Evolutionary conservation across 73 alveolate species (phyloP).

Genomic region (Urostyla sp.): DNA sequence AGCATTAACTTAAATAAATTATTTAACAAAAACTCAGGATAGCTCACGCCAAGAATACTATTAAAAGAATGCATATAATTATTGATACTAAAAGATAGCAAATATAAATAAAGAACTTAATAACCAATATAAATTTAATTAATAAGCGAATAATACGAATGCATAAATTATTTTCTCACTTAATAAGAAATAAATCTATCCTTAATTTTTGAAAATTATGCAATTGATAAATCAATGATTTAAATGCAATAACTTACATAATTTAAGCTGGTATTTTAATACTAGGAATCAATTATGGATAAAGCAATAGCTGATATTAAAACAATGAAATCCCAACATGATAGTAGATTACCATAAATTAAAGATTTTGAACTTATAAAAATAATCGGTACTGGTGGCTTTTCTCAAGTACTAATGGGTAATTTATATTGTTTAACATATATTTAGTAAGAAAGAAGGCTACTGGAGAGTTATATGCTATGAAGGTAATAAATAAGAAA

Average conservation of each 20-base stretch:
- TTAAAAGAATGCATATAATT: not conserved
- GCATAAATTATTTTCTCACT: slow-evolving; percentile 16
- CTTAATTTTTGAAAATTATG: not conserved
- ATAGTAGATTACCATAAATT: not conserved
- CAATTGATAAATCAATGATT: not conserved
- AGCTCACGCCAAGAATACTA: not conserved
- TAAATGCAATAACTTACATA: not conserved
- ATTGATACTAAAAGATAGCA: not conserved
- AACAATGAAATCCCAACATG: not conserved
- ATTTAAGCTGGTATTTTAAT: not conserved
- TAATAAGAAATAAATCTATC: not conserved
- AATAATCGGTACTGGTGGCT: slow-evolving; percentile 68
- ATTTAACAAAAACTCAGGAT: not conserved
- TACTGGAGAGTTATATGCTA: slow-evolving; percentile 65
- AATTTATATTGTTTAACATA: not conserved
- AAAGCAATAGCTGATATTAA: not conserved
- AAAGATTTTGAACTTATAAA: slow-evolving; percentile 56
- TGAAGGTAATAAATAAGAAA: slow-evolving; percentile 61
- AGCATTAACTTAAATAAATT: not conserved
- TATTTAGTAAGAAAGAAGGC: slow-evolving; percentile 60
- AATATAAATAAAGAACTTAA: not conserved
- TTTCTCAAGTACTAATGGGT: slow-evolving; percentile 60
- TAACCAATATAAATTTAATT: not conserved
- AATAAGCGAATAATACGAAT: slow-evolving; percentile 5
- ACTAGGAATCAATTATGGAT: not conserved